Percentiles rank a stretch among this genome's conserved stretches.
These are phyloP conservation scores for Pneumocystis sp. DNA, from an alignment of 1,139 yeast species.

Conservation along the genomic window DNA sequence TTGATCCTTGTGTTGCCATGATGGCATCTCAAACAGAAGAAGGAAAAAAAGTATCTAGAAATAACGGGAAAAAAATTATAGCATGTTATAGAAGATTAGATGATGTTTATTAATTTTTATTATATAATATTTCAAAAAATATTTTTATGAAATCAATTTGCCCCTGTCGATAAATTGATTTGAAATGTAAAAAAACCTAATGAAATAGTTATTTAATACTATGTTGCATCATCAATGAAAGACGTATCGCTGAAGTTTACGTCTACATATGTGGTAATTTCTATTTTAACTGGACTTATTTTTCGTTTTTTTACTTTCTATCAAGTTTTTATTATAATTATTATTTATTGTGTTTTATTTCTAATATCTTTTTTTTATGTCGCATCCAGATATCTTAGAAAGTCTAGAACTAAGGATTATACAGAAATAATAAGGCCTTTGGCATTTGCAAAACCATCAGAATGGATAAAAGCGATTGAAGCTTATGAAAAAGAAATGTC, in stretches of 20 bases:
- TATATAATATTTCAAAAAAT: background rate
- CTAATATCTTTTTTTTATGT: background rate
- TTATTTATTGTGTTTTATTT: background rate
- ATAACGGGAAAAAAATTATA: constrained; percentile 69
- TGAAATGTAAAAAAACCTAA: background rate
- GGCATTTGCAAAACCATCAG: background rate
- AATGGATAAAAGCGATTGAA: background rate
- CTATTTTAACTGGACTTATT: background rate
- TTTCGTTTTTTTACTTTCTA: background rate
- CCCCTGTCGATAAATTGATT: background rate
- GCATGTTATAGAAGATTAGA: constrained; percentile 64
- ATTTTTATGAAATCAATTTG: background rate
- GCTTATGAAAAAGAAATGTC: background rate
- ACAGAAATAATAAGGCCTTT: background rate
- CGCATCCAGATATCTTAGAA: background rate
- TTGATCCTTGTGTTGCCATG: constrained; percentile 66
- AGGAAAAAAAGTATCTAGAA: constrained; percentile 89
- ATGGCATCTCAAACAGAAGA: constrained; percentile 93
- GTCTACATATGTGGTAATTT: background rate
- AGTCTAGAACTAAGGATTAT: background rate
- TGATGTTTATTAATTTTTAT: constrained; percentile 8
- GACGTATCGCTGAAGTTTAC: background rate
- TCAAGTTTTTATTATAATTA: background rate
- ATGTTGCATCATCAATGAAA: background rate
- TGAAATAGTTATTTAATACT: background rate